A percentile compares a stretch with the other conserved stretches of the same genome.
These are phyloP conservation scores for Tylopilus balloui DNA, from an alignment of 768 basidiomycete genomes.

Conservation along the genomic window DNA sequence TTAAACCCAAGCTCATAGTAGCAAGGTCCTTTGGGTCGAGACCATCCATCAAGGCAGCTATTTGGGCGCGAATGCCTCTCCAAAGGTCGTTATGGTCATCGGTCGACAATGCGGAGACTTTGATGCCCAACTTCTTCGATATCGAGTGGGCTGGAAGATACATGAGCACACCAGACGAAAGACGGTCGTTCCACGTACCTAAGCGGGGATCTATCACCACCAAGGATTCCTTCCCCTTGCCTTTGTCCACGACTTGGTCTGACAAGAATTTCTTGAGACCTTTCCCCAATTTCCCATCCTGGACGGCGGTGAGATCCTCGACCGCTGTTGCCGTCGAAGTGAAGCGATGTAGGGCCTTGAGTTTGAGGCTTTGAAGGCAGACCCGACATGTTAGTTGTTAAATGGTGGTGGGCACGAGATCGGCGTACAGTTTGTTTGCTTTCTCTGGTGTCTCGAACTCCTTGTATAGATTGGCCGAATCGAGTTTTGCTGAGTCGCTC, in stretches of 20 bases:
- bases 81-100: slow-evolving; percentile 77
- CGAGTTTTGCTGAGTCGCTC: slow-evolving; percentile 81
- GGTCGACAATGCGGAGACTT: slow-evolving; percentile 59
- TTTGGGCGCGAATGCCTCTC: slow-evolving; percentile 91
- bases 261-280: slow-evolving; percentile 90
- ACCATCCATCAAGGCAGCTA: slow-evolving; percentile 82
- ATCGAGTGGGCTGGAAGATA: slow-evolving; percentile 66
- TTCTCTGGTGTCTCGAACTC: slow-evolving; percentile 91
- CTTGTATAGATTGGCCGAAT: slow-evolving; percentile 81
- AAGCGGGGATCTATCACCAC: slow-evolving; percentile 88
- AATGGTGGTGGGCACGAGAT: slow-evolving; percentile 9
- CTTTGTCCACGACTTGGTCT: slow-evolving; percentile 81
- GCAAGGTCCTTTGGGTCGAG: slow-evolving; percentile 90
- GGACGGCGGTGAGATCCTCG: slow-evolving; percentile 91
- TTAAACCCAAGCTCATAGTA: slow-evolving; percentile 96
- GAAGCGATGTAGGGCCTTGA: slow-evolving; percentile 95
- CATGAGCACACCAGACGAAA: slow-evolving; percentile 6
- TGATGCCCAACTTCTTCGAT: slow-evolving; percentile 90
- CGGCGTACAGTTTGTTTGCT: slow-evolving; percentile 84
- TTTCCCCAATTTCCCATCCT: slow-evolving; percentile 90
- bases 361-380: slow-evolving; percentile 63
- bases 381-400: slow-evolving; percentile 7
- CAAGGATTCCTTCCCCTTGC: slow-evolving; percentile 81
- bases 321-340: slow-evolving; percentile 95
- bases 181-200: slow-evolving; percentile 48